These are phyloP conservation scores for Lasiodiplodia citricola DNA, from an alignment of 2,329 filamentous ascomycete species.

Conservation along the genomic window DNA sequence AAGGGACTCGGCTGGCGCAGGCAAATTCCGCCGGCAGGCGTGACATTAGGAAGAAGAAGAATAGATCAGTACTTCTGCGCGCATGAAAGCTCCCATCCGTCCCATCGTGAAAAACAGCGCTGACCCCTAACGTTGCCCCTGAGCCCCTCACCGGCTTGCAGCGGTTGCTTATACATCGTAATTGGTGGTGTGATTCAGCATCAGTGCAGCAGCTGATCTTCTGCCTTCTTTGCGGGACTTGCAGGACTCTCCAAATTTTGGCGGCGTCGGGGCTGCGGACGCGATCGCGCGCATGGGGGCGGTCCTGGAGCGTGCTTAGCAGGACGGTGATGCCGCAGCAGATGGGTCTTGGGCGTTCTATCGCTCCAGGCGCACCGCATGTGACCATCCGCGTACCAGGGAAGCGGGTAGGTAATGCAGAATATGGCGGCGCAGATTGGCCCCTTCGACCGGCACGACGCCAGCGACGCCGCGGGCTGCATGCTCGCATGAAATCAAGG, in stretches of 20 bases:
- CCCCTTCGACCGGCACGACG: neutral
- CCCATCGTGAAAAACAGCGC: neutral
- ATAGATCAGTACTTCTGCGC: neutral
- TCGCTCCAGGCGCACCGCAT: neutral
- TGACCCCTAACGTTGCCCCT: neutral
- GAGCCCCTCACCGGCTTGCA: neutral
- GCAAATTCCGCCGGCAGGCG: neutral
- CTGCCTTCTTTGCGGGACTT: neutral
- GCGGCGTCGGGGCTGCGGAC: neutral
- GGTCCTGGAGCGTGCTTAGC: neutral
- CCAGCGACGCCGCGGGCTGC: neutral
- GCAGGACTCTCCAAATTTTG: neutral
- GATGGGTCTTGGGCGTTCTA: neutral
- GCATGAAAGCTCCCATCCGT: neutral
- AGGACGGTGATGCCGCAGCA: neutral
- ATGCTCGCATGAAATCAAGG: neutral
- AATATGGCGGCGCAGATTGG: neutral
- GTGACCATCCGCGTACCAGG: conserved; percentile 11
- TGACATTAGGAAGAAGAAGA: neutral
- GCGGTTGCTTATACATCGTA: neutral
- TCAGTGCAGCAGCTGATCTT: conserved; percentile 5
- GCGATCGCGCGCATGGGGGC: neutral
- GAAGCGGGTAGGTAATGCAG: neutral
- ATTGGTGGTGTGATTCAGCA: conserved; percentile 16
- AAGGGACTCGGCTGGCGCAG: neutral